phyloP scores from a whole-genome alignment of 2,329 filamentous ascomycete species.

The Dactylellina cionopaga region DNA sequence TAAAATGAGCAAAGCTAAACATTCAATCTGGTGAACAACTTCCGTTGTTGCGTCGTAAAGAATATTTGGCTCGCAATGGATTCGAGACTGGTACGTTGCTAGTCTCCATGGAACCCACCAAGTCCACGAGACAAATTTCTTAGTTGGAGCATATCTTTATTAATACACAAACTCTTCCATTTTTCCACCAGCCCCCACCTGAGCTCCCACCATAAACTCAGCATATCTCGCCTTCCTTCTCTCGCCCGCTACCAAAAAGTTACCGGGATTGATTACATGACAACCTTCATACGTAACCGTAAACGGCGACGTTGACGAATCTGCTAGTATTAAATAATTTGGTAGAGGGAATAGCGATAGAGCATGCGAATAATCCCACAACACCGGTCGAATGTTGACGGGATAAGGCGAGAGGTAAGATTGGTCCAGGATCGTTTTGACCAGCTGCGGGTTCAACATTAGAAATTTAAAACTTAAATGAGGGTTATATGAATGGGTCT shows the following conservation, averaged over 20 bases:
- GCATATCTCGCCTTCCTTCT: slow-evolving; percentile 81
- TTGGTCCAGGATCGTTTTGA: slow-evolving; percentile 92
- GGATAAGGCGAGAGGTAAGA: slow-evolving; percentile 88
- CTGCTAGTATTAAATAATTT: slow-evolving; percentile 74
- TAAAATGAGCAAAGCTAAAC: no score
- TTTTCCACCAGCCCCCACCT: slow-evolving; percentile 64
- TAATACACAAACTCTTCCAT: slow-evolving; percentile 72
- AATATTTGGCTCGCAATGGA: no score
- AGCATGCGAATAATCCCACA: slow-evolving; percentile 83
- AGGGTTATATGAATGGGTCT: not conserved
- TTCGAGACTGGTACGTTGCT: no score
- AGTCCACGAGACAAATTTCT: no score
- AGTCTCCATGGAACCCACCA: no score
- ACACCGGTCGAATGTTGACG: slow-evolving; percentile 78
- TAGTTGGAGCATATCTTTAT: not conserved
- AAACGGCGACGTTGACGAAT: slow-evolving; percentile 83
- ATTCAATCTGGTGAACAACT: no score
- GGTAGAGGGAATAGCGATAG: slow-evolving; percentile 77
- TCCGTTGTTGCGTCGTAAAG: no score
- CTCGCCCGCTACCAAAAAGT: slow-evolving; percentile 75
- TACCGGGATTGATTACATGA: slow-evolving; percentile 91
- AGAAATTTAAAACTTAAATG: slow-evolving; percentile 19
- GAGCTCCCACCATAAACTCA: slow-evolving; percentile 79
- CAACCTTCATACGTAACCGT: slow-evolving; percentile 93
- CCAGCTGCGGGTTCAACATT: slow-evolving; percentile 72